These are phyloP conservation scores for Myxozyma geophila DNA, from an alignment of 805 yeast species.

Conservation along the genomic window DNA sequence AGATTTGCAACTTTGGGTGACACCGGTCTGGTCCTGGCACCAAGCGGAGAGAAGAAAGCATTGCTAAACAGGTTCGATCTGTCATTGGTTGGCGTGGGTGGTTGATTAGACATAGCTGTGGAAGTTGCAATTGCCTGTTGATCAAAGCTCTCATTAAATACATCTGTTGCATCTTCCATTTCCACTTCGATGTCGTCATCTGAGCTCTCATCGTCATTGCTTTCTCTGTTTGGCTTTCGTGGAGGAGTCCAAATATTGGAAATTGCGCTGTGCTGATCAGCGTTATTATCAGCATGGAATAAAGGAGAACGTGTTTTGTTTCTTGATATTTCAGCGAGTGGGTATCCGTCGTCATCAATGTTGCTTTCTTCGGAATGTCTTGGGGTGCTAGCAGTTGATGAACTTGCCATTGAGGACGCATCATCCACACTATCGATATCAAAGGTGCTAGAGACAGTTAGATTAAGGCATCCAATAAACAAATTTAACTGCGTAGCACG, in stretches of 20 bases:
- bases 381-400: conserved; percentile 12
- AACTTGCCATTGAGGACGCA: conserved; percentile 7
- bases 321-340: background rate
- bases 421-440: conserved; percentile 26
- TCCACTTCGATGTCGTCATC: conserved; percentile 34
- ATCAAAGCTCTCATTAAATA: conserved; percentile 33
- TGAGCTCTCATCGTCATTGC: background rate
- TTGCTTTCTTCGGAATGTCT: background rate
- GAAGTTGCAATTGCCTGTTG: background rate
- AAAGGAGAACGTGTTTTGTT: background rate
- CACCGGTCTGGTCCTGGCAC: background rate
- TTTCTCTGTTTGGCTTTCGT: background rate
- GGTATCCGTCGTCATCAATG: background rate
- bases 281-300: background rate
- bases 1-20: conserved; percentile 1
- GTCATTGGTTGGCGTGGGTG: background rate
- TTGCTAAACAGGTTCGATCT: background rate
- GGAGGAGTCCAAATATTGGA: background rate
- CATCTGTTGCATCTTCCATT: conserved; percentile 39
- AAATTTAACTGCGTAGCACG: background rate
- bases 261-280: background rate
- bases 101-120: background rate
- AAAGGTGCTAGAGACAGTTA: conserved; percentile 22
- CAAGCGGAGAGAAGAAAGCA: conserved; percentile 17
- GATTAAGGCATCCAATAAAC: background rate